Percentiles rank a stretch among this genome's conserved stretches.
Evolutionary conservation across 2,329 filamentous ascomycete species (phyloP).

Genomic region (Setomelanomma holmii): DNA sequence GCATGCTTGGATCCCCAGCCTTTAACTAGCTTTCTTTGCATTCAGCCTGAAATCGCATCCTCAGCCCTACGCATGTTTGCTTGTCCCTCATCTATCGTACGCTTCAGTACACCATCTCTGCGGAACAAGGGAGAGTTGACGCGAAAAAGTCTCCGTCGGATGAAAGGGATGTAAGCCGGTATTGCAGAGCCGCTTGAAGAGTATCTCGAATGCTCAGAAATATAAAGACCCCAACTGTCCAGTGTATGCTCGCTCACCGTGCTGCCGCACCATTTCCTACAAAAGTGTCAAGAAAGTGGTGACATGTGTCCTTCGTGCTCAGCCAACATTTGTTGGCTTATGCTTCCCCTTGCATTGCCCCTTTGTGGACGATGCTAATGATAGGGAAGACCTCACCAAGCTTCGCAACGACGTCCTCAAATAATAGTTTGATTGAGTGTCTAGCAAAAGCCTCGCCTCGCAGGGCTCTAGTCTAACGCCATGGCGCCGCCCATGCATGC

Average conservation of each 20-base stretch:
- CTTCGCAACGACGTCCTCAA: too few species aligned
- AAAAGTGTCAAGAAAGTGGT: not conserved
- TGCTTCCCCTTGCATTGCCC: constrained; percentile 4
- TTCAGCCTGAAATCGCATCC: not conserved
- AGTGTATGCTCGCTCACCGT: not conserved
- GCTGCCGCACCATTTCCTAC: constrained; percentile 7
- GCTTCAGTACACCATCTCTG: too few species aligned
- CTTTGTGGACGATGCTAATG: constrained; percentile 1
- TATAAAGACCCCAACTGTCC: too few species aligned
- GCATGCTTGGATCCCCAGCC: not conserved
- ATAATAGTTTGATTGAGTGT: too few species aligned
- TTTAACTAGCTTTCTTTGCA: not conserved
- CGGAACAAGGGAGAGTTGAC: not conserved
- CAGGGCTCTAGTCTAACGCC: not conserved
- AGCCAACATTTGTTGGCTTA: too few species aligned
- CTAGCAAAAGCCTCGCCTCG: too few species aligned
- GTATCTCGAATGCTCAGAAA: too few species aligned
- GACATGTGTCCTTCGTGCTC: too few species aligned
- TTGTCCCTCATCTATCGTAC: not conserved
- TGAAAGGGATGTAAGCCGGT: too few species aligned
- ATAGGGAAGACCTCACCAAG: not conserved
- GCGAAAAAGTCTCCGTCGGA: not conserved
- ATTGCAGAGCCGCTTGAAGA: too few species aligned
- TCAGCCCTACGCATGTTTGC: not conserved
- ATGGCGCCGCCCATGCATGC: not conserved